phyloP scores from a whole-genome alignment of 768 basidiomycete species.

The Lyophyllum semitale region DNA sequence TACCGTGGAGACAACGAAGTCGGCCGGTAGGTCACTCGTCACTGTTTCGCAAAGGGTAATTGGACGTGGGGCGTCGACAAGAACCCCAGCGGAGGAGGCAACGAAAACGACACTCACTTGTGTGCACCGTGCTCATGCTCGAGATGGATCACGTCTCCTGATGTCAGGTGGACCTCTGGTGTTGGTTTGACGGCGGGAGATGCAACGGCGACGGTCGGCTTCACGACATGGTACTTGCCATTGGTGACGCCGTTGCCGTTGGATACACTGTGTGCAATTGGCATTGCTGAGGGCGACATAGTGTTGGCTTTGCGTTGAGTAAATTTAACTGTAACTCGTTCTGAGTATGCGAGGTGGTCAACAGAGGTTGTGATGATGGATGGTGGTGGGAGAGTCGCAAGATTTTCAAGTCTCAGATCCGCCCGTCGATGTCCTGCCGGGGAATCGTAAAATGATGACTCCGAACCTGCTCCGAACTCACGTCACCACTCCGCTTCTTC shows the following conservation, averaged over 20 bases:
- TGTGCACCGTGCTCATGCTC: conserved; percentile 86
- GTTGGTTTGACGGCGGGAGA: not conserved
- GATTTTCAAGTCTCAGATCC: conserved; percentile 12
- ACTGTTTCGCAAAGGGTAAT: conserved; percentile 25
- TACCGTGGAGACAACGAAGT: conserved; percentile 17
- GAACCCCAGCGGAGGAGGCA: conserved; percentile 17
- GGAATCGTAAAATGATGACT: not conserved
- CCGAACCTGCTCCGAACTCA: not conserved
- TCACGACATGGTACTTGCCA: conserved; percentile 18
- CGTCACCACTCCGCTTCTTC: not conserved
- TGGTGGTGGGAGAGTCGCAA: conserved; percentile 17
- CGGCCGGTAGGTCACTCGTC: conserved; percentile 23
- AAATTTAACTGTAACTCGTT: not conserved
- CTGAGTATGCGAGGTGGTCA: not conserved
- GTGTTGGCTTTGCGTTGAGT: not conserved
- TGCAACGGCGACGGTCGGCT: conserved; percentile 3
- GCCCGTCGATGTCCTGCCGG: conserved; percentile 18
- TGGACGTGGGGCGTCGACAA: conserved; percentile 29
- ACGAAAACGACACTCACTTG: conserved; percentile 64
- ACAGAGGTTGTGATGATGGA: not conserved
- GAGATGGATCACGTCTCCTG: conserved; percentile 73
- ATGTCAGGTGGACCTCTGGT: conserved; percentile 40
- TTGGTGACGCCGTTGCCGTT: conserved; percentile 27
- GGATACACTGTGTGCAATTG: conserved; percentile 17
- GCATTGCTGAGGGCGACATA: conserved; percentile 29